phyloP scores from a whole-genome alignment of 2,329 filamentous ascomycete species.

The Knufia petricola region DNA sequence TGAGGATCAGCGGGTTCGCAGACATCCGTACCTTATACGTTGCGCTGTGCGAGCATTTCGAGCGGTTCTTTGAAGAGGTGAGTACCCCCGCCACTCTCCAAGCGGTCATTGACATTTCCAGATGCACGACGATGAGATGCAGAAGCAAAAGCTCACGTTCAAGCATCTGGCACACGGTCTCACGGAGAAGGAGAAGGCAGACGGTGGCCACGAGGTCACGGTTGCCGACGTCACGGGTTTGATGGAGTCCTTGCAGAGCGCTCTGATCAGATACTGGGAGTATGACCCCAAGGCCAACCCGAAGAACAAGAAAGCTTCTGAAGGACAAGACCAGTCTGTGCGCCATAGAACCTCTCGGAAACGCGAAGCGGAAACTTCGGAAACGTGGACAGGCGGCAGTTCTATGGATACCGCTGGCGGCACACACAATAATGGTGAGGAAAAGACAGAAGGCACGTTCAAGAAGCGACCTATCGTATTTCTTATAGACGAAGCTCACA shows the following conservation, averaged over 20 bases:
- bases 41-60: constrained; percentile 7
- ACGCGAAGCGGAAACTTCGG: neutral
- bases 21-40: constrained; percentile 8
- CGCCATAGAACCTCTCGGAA: neutral
- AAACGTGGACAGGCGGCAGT: too few species aligned
- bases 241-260: constrained; percentile 9
- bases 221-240: constrained; percentile 7
- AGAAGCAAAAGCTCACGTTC: constrained; percentile 8
- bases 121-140: constrained; percentile 10
- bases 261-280: constrained; percentile 8
- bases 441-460: neutral
- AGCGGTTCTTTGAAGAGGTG: constrained; percentile 8
- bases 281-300: constrained; percentile 6
- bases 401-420: neutral
- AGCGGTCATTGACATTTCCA: neutral
- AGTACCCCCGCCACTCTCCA: neutral
- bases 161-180: constrained; percentile 3
- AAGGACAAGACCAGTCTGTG: neutral
- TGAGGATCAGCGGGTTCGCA: constrained; percentile 9
- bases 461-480: constrained; percentile 10
- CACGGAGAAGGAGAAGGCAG: constrained; percentile 3
- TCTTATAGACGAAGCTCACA: constrained; percentile 9
- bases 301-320: neutral
- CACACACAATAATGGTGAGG: neutral
- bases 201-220: constrained; percentile 1